Conservation (phyloP, 805 yeast genomes). For the Ogataea populi-albae region DNA sequence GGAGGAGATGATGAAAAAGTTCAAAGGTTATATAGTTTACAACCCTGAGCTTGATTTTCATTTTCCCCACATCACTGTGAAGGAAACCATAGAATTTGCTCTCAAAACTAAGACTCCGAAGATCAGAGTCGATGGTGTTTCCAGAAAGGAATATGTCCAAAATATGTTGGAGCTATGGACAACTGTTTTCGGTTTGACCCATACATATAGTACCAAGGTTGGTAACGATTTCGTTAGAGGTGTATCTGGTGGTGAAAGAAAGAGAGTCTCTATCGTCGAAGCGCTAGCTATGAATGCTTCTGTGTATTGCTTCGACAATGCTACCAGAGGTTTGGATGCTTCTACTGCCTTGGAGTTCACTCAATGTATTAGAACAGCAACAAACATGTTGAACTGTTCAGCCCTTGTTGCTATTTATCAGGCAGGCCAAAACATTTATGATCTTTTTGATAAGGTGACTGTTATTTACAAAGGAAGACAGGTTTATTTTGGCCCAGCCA, state of each 20-base stretch:
- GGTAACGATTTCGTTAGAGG: slow-evolving; percentile 68
- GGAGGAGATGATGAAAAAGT: slow-evolving; percentile 55
- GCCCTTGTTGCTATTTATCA: slow-evolving; percentile 66
- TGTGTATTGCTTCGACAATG: slow-evolving; percentile 64
- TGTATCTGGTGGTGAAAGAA: slow-evolving; percentile 69
- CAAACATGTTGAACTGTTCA: slow-evolving; percentile 53
- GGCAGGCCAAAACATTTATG: slow-evolving; percentile 64
- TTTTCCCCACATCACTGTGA: slow-evolving; percentile 74
- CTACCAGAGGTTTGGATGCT: slow-evolving; percentile 70
- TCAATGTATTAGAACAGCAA: slow-evolving; percentile 59
- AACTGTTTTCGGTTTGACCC: slow-evolving; percentile 56
- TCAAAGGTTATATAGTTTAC: slow-evolving; percentile 53
- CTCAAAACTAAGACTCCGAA: slow-evolving; percentile 66
- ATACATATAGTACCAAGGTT: slow-evolving; percentile 59
- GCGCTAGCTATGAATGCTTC: slow-evolving; percentile 54
- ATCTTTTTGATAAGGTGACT: slow-evolving; percentile 57
- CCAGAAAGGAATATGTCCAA: slow-evolving; percentile 41
- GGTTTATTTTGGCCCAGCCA: slow-evolving; percentile 56
- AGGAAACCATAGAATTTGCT: slow-evolving; percentile 70
- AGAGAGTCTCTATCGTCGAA: slow-evolving; percentile 68
- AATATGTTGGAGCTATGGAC: slow-evolving; percentile 45
- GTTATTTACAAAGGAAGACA: slow-evolving; percentile 61
- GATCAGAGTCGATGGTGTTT: slow-evolving; percentile 39
- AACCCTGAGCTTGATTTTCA: slow-evolving; percentile 67
- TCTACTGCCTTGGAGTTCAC: slow-evolving; percentile 67